These are phyloP conservation scores for Trichoderma lentiforme DNA, from an alignment of 2,329 filamentous ascomycete species.

Conservation along the genomic window DNA sequence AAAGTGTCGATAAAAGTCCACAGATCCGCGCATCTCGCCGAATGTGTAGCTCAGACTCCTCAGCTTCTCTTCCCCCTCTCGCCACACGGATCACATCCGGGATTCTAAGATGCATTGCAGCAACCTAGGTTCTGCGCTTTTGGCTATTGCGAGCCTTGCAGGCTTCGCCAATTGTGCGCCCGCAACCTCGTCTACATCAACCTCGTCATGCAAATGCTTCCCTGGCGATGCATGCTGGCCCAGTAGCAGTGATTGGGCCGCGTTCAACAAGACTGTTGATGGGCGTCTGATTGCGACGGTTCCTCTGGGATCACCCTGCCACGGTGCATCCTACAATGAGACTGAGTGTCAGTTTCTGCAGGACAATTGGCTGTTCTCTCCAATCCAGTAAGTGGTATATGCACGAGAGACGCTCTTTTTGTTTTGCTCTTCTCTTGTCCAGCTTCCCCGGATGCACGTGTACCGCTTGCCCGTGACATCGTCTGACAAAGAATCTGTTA, in stretches of 20 bases:
- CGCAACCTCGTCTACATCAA: not conserved
- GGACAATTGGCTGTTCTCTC: constrained; percentile 42
- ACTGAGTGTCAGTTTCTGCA: constrained; percentile 41
- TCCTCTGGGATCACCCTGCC: constrained; percentile 50
- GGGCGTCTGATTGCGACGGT: constrained; percentile 50
- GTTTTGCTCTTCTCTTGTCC: not conserved
- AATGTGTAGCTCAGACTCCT: not conserved
- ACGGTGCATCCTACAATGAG: constrained; percentile 46
- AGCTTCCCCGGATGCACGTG: not conserved
- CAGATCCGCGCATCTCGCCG: not conserved
- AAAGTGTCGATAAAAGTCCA: not conserved
- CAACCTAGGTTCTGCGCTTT: not conserved
- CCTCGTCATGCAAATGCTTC: constrained; percentile 32
- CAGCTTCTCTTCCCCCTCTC: not conserved
- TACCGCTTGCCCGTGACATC: not conserved
- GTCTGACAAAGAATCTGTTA: not conserved
- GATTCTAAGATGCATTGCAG: not conserved
- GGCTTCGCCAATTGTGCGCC: not conserved
- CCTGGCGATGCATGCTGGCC: constrained; percentile 58
- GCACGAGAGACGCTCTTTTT: not conserved
- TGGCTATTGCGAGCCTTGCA: not conserved
- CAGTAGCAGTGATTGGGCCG: constrained; percentile 40
- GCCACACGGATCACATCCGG: not conserved
- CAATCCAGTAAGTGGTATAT: constrained; percentile 36
- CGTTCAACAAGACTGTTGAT: constrained; percentile 48